Base-by-base conservation (phyloP, 2,329 filamentous ascomycete species). In the Monilinia polystroma region DNA sequence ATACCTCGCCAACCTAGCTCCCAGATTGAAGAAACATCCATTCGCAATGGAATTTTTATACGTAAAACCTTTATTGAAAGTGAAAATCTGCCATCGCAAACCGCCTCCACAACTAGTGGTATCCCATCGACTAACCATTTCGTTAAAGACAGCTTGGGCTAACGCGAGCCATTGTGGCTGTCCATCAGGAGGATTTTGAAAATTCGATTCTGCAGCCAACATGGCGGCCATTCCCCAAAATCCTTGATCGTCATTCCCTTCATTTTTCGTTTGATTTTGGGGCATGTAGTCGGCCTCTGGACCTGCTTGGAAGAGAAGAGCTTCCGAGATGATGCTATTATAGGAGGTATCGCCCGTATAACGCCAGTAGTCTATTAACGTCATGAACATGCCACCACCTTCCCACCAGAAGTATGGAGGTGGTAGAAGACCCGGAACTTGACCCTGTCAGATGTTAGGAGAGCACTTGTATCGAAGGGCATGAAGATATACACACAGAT, bases 361-460 rank as follows among this genome's bases (percentile, higher is more conserved):
- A 74, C 88, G 90, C 90, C 91, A 95, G 76, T 95, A 95, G 72
- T 95, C 90, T 66, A 96, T 82, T 67, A 95, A 80, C 3, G 88
- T 82, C 41, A 84, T 84, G 78, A 87, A 81, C 80, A 93, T 86
- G 82, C 89, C 78, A 90, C 89, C 91, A 87, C 92, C 85, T 71
- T 84, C 81, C 83, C 83, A 85, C 82, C 82, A 85, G 73, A 83
- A 84, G 70, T 83, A 83, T 2, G 75, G 75, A 16, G 77, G 72
- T 43, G 81, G 78, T 66, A 85, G 69, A 66, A 82, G 80, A 32
- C 82, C 82, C 1, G 82, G 82, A 23, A 79, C 77, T 67, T 83
- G 80, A 29, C 81, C 82, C 32, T 29, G 78, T 80, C 1, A 78
- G 80, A 71, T 85, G 85, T 69, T 82, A 81, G 32, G 23, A 53